A percentile compares a stretch with the other conserved stretches of the same genome.
Evolutionary conservation across 495 filamentous ascomycete species (phyloP).

Genomic region (Talaromyces ruber): DNA sequence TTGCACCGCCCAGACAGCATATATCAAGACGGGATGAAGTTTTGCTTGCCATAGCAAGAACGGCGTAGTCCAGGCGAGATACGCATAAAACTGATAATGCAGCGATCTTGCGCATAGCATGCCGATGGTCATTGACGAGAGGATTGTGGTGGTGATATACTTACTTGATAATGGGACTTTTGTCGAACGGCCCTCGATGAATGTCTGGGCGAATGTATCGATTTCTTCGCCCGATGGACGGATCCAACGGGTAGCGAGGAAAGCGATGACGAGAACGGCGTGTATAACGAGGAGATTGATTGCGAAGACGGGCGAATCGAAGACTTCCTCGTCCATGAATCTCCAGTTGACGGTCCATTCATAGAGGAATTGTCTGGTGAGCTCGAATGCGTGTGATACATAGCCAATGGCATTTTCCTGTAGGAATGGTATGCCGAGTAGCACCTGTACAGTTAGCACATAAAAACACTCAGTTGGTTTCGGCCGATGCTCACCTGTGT

Average conservation of each 20-base stretch:
- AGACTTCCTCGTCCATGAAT: conserved; percentile 74
- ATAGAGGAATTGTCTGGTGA: conserved; percentile 82
- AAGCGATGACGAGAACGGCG: conserved; percentile 52
- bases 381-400: conserved; percentile 72
- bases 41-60: conserved; percentile 83
- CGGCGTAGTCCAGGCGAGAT: conserved; percentile 84
- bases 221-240: conserved; percentile 39
- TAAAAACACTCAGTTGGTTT: not conserved
- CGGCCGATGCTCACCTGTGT: conserved; percentile 47
- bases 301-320: conserved; percentile 70
- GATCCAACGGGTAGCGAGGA: conserved; percentile 50
- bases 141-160: conserved; percentile 69
- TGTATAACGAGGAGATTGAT: conserved; percentile 59
- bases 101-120: conserved; percentile 84
- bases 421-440: conserved; percentile 72
- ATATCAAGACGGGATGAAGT: conserved; percentile 63
- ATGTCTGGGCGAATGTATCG: conserved; percentile 39
- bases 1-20: conserved; percentile 69
- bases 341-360: conserved; percentile 99
- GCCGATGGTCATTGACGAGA: conserved; percentile 75
- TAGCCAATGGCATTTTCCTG: conserved; percentile 61
- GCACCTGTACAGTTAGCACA: conserved; percentile 21
- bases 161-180: conserved; percentile 54
- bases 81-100: conserved; percentile 97
- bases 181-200: conserved; percentile 45